phyloP scores from a whole-genome alignment of 495 filamentous ascomycete genomes.

The Aspergillus hancockii region DNA sequence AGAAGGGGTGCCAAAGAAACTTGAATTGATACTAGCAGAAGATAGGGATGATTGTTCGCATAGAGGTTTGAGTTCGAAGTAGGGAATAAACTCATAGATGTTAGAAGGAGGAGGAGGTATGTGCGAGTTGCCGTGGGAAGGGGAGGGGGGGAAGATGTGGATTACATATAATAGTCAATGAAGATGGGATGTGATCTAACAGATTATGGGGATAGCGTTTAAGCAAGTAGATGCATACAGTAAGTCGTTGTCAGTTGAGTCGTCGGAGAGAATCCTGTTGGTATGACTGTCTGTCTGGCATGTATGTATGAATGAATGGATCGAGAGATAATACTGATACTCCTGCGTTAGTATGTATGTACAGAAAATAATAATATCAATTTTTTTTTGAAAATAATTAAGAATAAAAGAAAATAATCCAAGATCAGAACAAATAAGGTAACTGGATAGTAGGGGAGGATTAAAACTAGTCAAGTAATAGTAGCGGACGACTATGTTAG shows the following conservation, averaged over 20 bases:
- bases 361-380: too few species aligned
- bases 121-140: neutral
- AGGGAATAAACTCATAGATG: neutral
- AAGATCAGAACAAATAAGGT: neutral
- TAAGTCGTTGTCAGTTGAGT: neutral
- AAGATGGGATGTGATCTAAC: neutral
- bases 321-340: neutral
- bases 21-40: neutral
- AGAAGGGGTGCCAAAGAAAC: neutral
- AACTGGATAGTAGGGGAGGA: neutral
- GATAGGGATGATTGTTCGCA: neutral
- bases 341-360: too few species aligned
- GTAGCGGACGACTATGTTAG: neutral
- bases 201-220: neutral
- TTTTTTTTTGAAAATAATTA: too few species aligned
- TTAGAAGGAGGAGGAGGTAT: neutral
- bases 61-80: neutral
- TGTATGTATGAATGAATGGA: neutral
- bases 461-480: constrained; percentile 1
- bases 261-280: neutral
- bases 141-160: neutral
- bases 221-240: constrained; percentile 1
- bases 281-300: neutral
- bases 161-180: neutral
- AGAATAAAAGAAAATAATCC: neutral